These are phyloP conservation scores for Cucumis hystrix DNA, from an alignment of 306 rosid genomes.

Conservation along the genomic window DNA sequence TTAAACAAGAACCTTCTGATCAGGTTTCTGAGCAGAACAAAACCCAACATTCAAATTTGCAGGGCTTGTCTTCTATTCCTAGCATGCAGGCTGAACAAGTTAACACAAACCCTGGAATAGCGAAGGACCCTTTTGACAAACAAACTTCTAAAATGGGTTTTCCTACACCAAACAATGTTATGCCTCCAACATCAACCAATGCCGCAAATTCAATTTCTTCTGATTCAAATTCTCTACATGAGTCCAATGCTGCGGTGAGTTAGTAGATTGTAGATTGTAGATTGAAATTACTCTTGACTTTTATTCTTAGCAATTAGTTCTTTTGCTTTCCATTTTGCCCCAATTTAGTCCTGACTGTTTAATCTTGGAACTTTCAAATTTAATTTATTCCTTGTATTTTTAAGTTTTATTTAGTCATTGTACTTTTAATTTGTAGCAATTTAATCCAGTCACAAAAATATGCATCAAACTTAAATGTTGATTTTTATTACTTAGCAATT, in stretches of 20 bases:
- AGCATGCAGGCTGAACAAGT: conserved; percentile 46
- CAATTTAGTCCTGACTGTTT: too few species aligned
- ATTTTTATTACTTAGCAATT: too few species aligned
- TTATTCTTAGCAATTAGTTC: too few species aligned
- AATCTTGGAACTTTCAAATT: too few species aligned
- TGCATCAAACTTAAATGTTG: too few species aligned
- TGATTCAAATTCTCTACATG: conserved; percentile 35
- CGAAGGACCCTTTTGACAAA: conserved; percentile 31
- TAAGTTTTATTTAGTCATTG: too few species aligned
- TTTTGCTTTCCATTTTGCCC: too few species aligned
- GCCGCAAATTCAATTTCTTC: conserved; percentile 17
- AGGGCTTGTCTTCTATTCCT: conserved; percentile 47
- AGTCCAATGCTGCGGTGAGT: conserved; percentile 30
- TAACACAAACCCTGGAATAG: conserved; percentile 34
- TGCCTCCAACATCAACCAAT: conserved; percentile 33
- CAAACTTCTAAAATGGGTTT: conserved; percentile 52
- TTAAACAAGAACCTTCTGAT: conserved; percentile 55
- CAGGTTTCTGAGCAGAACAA: conserved; percentile 56
- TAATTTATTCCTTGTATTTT: too few species aligned
- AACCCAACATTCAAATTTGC: conserved; percentile 33
- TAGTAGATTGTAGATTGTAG: neutral
- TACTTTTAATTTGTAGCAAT: too few species aligned
- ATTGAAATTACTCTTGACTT: too few species aligned
- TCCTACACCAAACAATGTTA: conserved; percentile 31
- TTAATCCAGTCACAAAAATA: too few species aligned